Percentiles rank a stretch among this genome's conserved stretches.
phyloP scores from a whole-genome alignment of 192 early-diverging fungal genomes.

The Coemansia furcata region DNA sequence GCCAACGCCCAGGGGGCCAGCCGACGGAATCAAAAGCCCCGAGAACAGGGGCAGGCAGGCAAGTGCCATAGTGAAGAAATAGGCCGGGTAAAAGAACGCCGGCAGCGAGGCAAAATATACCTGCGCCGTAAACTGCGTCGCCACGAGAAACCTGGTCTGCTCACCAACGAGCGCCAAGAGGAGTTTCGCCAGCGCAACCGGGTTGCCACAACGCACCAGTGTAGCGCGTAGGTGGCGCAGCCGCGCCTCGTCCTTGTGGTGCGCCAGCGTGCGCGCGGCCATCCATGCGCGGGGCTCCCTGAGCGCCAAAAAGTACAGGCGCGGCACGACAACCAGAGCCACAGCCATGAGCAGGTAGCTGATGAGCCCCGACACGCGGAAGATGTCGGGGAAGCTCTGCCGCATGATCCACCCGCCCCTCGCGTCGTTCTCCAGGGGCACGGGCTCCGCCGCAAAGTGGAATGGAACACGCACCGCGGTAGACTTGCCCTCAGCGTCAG shows the following conservation, averaged over 20 bases:
- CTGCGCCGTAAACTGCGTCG: conserved; percentile 48
- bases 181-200: conserved; percentile 16
- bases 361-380: conserved; percentile 35
- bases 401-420: conserved; percentile 72
- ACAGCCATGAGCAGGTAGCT: conserved; percentile 49
- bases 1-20: conserved; percentile 37
- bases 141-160: conserved; percentile 46
- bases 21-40: conserved; percentile 66
- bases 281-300: conserved; percentile 16
- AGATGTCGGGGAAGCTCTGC: conserved; percentile 55
- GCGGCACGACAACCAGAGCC: conserved; percentile 37
- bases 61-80: conserved; percentile 47
- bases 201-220: conserved; percentile 11
- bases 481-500: conserved; percentile 55
- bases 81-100: conserved; percentile 59
- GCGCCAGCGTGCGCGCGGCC: conserved; percentile 9
- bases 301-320: conserved; percentile 11
- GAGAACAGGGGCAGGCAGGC: conserved; percentile 66
- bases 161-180: conserved; percentile 22
- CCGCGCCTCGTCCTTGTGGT: conserved; percentile 27
- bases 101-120: conserved; percentile 34
- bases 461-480: conserved; percentile 59
- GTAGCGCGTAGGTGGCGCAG: conserved; percentile 8
- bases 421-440: conserved; percentile 60
- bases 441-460: conserved; percentile 60